phyloP scores from a whole-genome alignment of 106 monocot genomes.

The Dendrobium chrysotoxum region DNA sequence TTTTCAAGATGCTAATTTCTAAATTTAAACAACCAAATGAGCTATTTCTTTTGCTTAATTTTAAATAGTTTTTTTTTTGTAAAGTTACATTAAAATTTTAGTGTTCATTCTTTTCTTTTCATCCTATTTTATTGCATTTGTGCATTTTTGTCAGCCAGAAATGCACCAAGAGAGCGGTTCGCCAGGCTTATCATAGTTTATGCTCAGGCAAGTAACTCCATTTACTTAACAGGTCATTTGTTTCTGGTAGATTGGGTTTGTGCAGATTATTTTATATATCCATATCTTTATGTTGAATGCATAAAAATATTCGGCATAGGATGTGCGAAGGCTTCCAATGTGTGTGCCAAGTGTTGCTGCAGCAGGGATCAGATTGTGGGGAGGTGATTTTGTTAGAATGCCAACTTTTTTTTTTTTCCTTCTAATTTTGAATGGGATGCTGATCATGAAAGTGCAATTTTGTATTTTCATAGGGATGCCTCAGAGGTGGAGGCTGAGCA shows the following conservation, averaged over 20 bases:
- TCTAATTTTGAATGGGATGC: neutral
- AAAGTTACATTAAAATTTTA: neutral
- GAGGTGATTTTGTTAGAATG: slow-evolving; percentile 29
- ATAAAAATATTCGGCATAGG: slow-evolving; percentile 18
- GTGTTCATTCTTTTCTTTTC: neutral
- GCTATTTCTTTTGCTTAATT: neutral
- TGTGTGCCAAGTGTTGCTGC: slow-evolving; percentile 90
- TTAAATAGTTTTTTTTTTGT: neutral
- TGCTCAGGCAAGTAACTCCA: slow-evolving; percentile 47
- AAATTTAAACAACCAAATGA: neutral
- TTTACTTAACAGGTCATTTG: neutral
- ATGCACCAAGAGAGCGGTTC: slow-evolving; percentile 68
- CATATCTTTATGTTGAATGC: neutral
- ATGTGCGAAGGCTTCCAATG: slow-evolving; percentile 56
- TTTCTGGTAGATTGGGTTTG: neutral
- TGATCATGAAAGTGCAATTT: neutral
- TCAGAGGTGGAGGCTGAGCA: slow-evolving; percentile 69
- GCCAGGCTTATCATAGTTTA: slow-evolving; percentile 85
- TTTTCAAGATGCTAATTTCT: neutral
- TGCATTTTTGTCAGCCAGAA: slow-evolving; percentile 50
- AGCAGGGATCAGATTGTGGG: slow-evolving; percentile 45
- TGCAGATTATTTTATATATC: slow-evolving; percentile 2
- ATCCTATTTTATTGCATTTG: neutral
- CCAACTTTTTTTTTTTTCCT: neutral
- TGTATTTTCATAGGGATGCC: slow-evolving; percentile 44